phyloP scores from a whole-genome alignment of 2,329 filamentous ascomycete genomes.

The Aspergillus tamarii region DNA sequence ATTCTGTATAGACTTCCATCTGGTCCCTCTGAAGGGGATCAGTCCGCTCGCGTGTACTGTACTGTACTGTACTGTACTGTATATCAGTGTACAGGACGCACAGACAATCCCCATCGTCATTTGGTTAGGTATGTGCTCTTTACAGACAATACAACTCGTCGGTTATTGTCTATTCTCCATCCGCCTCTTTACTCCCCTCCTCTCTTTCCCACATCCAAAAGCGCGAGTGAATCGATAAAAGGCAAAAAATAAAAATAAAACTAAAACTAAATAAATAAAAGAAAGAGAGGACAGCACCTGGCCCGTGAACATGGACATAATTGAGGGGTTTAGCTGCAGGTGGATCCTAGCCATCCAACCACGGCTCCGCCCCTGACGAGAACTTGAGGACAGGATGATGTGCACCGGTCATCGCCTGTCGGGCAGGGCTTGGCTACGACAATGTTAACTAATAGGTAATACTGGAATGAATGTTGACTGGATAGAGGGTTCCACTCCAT shows the following conservation, averaged over 20 bases:
- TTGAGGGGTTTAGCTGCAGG: slow-evolving; percentile 25
- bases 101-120: background rate
- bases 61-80: background rate
- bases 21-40: slow-evolving; percentile 1
- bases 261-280: no score
- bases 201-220: background rate
- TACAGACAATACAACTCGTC: background rate
- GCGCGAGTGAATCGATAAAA: background rate
- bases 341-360: slow-evolving; percentile 23
- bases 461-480: background rate
- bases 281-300: slow-evolving; percentile 1
- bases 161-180: background rate
- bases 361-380: slow-evolving; percentile 24
- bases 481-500: background rate
- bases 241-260: background rate
- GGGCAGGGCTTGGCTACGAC: slow-evolving; percentile 7
- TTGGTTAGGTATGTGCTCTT: no score
- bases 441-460: slow-evolving; percentile 2
- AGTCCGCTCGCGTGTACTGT: background rate
- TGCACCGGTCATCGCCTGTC: slow-evolving; percentile 23
- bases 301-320: slow-evolving; percentile 9
- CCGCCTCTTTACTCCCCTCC: background rate
- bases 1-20: slow-evolving; percentile 4
- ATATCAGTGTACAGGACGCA: background rate
- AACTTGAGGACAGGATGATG: slow-evolving; percentile 19